Evolutionary conservation across 495 filamentous ascomycete species (phyloP), one percentile per base, ranked within the genome.

Genomic region (Penicillium turbatum): DNA sequence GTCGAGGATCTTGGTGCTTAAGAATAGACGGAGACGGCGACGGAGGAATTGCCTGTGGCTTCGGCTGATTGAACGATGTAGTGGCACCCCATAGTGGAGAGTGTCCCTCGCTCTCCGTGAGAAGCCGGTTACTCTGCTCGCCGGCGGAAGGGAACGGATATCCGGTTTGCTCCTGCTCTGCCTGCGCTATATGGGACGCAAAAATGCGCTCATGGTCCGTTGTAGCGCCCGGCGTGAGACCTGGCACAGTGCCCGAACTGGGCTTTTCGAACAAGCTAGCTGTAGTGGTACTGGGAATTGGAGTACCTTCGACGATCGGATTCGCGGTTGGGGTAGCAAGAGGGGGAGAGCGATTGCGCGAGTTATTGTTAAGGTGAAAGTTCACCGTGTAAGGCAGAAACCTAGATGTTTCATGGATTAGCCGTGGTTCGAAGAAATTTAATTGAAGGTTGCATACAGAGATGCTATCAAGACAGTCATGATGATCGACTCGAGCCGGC

Each of bases 371-470:
- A 31, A 72, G 55, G 48, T 78, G 67, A 58, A 96, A 97, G 63
- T 92, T 84, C 57, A 96, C 76, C 2, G 92, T 97, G 64, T 95
- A 88, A 6, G 92, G 92, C 26, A 96, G 83, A 66, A 95, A 95
- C 38, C 92, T 96, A 59, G 39, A 46, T 5, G 32, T 15, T n/a
- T 9, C 24, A 45, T 12, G 36, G 24, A 24, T 57, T 49, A 57
- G 49, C 24, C 4, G 46, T 40, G n/a, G 4, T 15, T 27, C 13
- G 7, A 32, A 13, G 8, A 7, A 24, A 24, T 13, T 38, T 15
- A 6, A 31, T 27, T n/a, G 1, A 40, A 7, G 12, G 27, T 8
- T 44, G 79, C 86, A 78, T 79, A 92, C 88, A 92, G 76, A n/a
- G 88, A 90, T 58, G 81, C 87, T 52, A 92, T 81, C 63, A 91